Percentiles rank a stretch among this genome's conserved stretches.
Evolutionary conservation across 768 basidiomycete genomes (phyloP).

Genomic region (Podaxis sp.): DNA sequence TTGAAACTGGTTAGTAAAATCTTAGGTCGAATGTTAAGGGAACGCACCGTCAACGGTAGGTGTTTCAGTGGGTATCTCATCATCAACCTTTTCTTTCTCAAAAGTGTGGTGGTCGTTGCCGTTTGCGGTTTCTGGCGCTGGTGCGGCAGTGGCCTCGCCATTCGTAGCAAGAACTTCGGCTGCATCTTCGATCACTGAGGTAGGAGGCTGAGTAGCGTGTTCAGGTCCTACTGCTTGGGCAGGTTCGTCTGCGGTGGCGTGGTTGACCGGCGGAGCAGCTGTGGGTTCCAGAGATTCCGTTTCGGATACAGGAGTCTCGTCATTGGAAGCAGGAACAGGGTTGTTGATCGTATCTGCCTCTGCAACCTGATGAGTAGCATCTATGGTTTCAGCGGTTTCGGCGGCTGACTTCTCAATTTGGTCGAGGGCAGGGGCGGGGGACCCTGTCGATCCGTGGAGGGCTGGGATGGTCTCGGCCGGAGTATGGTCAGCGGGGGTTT

Average conservation of each 20-base stretch:
- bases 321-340: neutral
- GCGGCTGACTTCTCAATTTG: neutral
- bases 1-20: neutral
- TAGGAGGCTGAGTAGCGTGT: neutral
- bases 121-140: constrained; percentile 15
- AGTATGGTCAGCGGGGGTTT: neutral
- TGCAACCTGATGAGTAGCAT: neutral
- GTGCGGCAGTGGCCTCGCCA: neutral
- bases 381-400: neutral
- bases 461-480: neutral
- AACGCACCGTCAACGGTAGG: neutral
- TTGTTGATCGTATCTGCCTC: neutral
- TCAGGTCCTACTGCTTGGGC: neutral
- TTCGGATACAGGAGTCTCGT: neutral
- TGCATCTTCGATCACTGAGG: neutral
- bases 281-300: neutral
- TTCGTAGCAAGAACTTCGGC: neutral
- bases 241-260: neutral
- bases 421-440: neutral
- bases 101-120: neutral
- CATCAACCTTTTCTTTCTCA: constrained; percentile 1
- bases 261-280: neutral
- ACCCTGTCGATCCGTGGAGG: neutral
- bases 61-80: neutral
- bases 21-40: neutral